Conservation (phyloP, 805 yeast genomes). For the Candida sithepensis region DNA sequence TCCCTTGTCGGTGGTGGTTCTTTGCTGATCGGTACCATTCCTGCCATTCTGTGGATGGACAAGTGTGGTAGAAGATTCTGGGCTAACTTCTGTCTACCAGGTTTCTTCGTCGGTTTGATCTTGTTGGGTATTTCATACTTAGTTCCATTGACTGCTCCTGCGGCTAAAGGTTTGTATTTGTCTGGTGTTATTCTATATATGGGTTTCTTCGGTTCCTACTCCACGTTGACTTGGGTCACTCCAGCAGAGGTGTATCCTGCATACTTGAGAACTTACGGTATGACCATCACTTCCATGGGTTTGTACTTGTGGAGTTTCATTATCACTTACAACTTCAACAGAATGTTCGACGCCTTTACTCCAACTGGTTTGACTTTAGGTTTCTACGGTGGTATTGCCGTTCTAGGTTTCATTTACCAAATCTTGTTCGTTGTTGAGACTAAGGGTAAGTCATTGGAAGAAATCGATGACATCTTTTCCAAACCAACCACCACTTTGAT, state of each 20-base stretch:
- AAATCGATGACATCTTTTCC: constrained; percentile 60
- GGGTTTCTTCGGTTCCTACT: constrained; percentile 64
- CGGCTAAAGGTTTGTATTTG: constrained; percentile 57
- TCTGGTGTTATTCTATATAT: constrained; percentile 62
- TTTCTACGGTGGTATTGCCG: constrained; percentile 65
- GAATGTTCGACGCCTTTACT: constrained; percentile 55
- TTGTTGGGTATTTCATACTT: constrained; percentile 58
- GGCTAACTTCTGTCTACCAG: constrained; percentile 52
- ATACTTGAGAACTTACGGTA: constrained; percentile 58
- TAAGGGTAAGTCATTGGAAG: constrained; percentile 67
- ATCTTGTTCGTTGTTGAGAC: constrained; percentile 66
- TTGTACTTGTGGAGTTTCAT: constrained; percentile 61
- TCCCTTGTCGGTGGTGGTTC: constrained; percentile 69
- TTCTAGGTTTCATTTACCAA: constrained; percentile 52
- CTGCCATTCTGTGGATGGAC: constrained; percentile 59
- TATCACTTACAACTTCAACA: constrained; percentile 59
- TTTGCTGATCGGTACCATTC: constrained; percentile 58
- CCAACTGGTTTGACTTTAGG: constrained; percentile 61
- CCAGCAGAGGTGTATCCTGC: constrained; percentile 64
- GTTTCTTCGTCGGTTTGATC: constrained; percentile 58
- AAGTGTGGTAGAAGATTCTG: constrained; percentile 55
- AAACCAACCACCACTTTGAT: constrained; percentile 40
- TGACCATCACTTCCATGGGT: constrained; percentile 55
- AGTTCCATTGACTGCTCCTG: constrained; percentile 37
- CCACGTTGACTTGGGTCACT: constrained; percentile 65